A percentile compares a stretch with the other conserved stretches of the same genome.
Conservation (phyloP, 768 basidiomycete genomes). For the Rossbeevera mucosa region DNA sequence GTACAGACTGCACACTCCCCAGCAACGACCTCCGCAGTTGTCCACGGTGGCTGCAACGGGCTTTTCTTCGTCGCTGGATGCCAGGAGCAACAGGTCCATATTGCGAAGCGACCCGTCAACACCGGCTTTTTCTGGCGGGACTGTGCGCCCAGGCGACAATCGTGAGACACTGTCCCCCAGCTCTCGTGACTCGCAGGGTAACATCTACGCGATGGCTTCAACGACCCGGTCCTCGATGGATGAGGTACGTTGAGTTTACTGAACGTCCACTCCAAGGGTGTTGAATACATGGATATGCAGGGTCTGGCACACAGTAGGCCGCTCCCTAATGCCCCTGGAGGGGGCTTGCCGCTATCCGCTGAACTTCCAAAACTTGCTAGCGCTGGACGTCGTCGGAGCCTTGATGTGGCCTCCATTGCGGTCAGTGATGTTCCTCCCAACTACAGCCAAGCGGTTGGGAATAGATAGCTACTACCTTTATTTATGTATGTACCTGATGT, state of each 20-base stretch:
- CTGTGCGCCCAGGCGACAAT: conserved; percentile 6
- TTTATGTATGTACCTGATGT: too few species aligned
- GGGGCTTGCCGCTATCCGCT: conserved; percentile 7
- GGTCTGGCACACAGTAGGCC: conserved; percentile 11
- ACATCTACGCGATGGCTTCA: conserved; percentile 4
- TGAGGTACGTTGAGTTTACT: conserved; percentile 12
- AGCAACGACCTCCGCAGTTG: conserved; percentile 1
- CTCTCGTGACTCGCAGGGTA: conserved; percentile 13
- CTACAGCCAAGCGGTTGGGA: conserved; percentile 19
- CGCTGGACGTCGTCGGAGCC: conserved; percentile 3
- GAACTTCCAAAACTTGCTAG: conserved; percentile 15
- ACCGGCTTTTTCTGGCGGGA: conserved; percentile 1
- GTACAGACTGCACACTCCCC: conserved; percentile 10
- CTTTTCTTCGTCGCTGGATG: conserved; percentile 20
- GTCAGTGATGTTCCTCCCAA: conserved; percentile 20
- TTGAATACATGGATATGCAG: conserved; percentile 5
- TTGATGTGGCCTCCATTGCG: conserved; percentile 12
- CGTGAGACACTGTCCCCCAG: neutral
- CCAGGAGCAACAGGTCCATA: conserved; percentile 12
- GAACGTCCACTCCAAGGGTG: neutral
- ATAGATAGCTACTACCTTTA: too few species aligned
- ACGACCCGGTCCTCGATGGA: conserved; percentile 4
- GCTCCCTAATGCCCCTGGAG: conserved; percentile 24
- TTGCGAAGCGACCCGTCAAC: conserved; percentile 4
- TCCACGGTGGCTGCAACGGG: conserved; percentile 3